phyloP scores from a whole-genome alignment of 192 early-diverging fungal genomes.

The Backusella tarrabulga region DNA sequence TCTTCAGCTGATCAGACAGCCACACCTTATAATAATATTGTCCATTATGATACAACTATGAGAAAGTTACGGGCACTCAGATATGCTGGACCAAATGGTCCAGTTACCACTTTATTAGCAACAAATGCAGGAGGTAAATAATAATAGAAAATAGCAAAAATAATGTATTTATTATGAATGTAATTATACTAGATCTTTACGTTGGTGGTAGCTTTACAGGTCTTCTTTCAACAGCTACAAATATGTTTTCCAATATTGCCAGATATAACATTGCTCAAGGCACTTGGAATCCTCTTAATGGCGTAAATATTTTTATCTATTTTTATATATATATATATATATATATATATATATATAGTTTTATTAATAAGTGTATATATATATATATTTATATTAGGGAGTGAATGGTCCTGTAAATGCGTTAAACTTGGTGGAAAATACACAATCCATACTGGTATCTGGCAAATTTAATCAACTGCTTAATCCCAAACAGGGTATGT shows the following conservation, averaged over 20 bases:
- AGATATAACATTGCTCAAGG: conserved; percentile 5
- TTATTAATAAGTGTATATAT: background rate
- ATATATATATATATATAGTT: background rate
- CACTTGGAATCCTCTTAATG: conserved; percentile 4
- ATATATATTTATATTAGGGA: conserved; percentile 4
- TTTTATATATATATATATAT: background rate
- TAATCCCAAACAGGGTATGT: background rate
- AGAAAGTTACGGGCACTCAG: background rate
- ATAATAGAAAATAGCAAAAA: background rate
- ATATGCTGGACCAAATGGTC: conserved; percentile 18
- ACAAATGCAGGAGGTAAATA: conserved; percentile 3
- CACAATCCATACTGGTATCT: conserved; percentile 14
- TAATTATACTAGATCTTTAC: conserved; percentile 15
- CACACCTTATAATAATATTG: conserved; percentile 50
- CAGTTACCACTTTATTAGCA: conserved; percentile 10
- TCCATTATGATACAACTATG: conserved; percentile 43
- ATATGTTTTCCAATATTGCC: background rate
- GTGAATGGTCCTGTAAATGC: conserved; percentile 26
- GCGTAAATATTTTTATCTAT: background rate
- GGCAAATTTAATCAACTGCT: conserved; percentile 4
- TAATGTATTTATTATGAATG: background rate
- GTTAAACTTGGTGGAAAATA: background rate
- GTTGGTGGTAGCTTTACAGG: conserved; percentile 30
- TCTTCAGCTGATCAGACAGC: conserved; percentile 11
- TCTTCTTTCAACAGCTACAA: conserved; percentile 3